These are phyloP conservation scores for Pouteria glomerata DNA, from an alignment of 148 eudicot genomes.

Conservation along the genomic window DNA sequence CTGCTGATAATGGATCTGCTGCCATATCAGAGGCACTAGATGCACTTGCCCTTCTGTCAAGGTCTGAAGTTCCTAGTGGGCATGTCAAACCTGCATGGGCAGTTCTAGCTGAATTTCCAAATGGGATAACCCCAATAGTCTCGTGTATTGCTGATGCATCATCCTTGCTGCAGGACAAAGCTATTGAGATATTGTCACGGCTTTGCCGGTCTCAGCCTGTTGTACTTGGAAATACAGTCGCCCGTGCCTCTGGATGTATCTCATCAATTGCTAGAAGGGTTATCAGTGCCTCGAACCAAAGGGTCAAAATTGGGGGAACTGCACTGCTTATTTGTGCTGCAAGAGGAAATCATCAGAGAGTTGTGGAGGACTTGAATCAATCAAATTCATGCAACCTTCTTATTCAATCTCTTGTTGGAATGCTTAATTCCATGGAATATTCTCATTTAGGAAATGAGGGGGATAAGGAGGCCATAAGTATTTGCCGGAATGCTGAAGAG, in stretches of 20 bases:
- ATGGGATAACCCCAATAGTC: slow-evolving; percentile 66
- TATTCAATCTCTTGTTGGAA: slow-evolving; percentile 77
- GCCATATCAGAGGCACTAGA: slow-evolving; percentile 77
- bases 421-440: slow-evolving; percentile 43
- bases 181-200: slow-evolving; percentile 77
- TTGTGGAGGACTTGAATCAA: slow-evolving; percentile 61
- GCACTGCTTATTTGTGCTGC: slow-evolving; percentile 88
- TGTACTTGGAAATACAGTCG: slow-evolving; percentile 61
- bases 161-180: slow-evolving; percentile 76
- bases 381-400: slow-evolving; percentile 44
- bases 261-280: slow-evolving; percentile 78
- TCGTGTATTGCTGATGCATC: slow-evolving; percentile 62
- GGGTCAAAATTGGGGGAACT: slow-evolving; percentile 75
- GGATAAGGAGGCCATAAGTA: slow-evolving; percentile 46
- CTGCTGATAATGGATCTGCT: slow-evolving; percentile 48
- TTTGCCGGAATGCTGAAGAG: slow-evolving; percentile 50
- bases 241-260: slow-evolving; percentile 60
- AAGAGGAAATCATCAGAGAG: slow-evolving; percentile 60
- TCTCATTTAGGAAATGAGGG: slow-evolving; percentile 33
- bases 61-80: slow-evolving; percentile 48
- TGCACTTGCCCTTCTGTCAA: slow-evolving; percentile 78
- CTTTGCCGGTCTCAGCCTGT: slow-evolving; percentile 62
- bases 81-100: slow-evolving; percentile 71
- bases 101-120: slow-evolving; percentile 69
- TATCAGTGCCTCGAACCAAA: slow-evolving; percentile 51